Evolutionary conservation across 805 yeast genomes (phyloP), one percentile per base, ranked within the genome.

Genomic region (Candida glaebosa): DNA sequence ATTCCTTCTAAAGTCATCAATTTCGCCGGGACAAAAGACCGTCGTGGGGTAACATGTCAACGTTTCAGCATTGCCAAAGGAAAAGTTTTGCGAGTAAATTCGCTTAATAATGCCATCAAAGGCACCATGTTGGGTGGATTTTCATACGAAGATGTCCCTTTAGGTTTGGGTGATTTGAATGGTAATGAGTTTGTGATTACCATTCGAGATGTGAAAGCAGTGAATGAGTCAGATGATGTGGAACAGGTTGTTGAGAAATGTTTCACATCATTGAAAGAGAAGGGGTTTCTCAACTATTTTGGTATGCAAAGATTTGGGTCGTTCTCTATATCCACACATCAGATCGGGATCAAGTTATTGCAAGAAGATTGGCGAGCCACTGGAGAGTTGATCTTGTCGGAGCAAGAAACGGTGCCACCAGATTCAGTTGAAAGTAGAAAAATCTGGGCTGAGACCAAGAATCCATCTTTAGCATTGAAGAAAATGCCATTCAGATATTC

Each of bases 281-380:
- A 75, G 20, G 99, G 99, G 0, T 93, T 87, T 55, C 84, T 93
- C 48, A 93, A 93, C 61, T 93, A 93, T 58, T 93, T 77, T 60
- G 99, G 99, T n/a, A 84, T 93, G 90, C 99, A 93, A 69, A 73
- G 99, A 56, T 93, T 93, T 60, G 99, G 99, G 20, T 90, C 99
- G 0, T 91, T 88, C 56, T 86, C 96, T 9, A 74, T 89, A 20
- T 87, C 98, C 2, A 90, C 99, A 0, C 97, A 93, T 61, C 76
- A 74, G 22, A 72, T 90, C 40, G 99, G 99, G 37, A 78, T 78
- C 46, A 74, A 74, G 46, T 70, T 91, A 19, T 65, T 93, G 38
- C 71, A 78, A 37, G 79, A 78, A 26, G 81, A 89, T 42, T 93
- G 95, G 89, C 76, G 84, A 51, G 73, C 69, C 10, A 96, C 95